phyloP scores from a whole-genome alignment of 805 yeast genomes.

The Kluyveromyces starmeri region DNA sequence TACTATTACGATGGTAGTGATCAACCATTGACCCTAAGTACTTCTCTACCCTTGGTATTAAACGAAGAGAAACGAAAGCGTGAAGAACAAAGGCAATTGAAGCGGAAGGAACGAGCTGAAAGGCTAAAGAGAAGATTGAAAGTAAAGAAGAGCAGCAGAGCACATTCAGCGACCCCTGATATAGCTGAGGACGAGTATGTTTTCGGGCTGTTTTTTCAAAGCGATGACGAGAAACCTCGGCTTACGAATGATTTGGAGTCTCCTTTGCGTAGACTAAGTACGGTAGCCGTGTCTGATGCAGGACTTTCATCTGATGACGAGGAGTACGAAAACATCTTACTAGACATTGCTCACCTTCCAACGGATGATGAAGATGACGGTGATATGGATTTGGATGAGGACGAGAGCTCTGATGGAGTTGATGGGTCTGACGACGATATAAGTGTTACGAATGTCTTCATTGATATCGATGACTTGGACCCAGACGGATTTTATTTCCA shows the following conservation, averaged over 20 bases:
- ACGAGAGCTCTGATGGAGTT: constrained; percentile 15
- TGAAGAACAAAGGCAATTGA: constrained; percentile 22
- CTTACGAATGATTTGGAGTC: constrained; percentile 15
- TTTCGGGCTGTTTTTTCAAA: constrained; percentile 27
- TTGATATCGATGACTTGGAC: constrained; percentile 31
- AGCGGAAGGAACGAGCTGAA: constrained; percentile 24
- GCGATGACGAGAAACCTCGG: constrained; percentile 21
- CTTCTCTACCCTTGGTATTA: constrained; percentile 26
- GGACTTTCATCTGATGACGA: constrained; percentile 22
- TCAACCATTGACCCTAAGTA: constrained; percentile 26
- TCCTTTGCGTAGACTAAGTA: constrained; percentile 18
- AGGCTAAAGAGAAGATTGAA: constrained; percentile 15
- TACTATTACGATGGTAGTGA: constrained; percentile 27
- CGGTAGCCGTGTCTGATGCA: constrained; percentile 17
- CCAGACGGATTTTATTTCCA: constrained; percentile 31
- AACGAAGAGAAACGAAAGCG: constrained; percentile 24
- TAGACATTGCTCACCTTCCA: constrained; percentile 28
- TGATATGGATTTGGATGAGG: constrained; percentile 22
- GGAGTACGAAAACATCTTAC: constrained; percentile 27
- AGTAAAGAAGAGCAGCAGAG: constrained; percentile 21
- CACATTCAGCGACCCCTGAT: constrained; percentile 35
- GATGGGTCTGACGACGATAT: constrained; percentile 30
- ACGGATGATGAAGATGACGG: constrained; percentile 26
- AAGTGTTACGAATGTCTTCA: constrained; percentile 33
- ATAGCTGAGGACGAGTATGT: constrained; percentile 28